Conservation (phyloP, 768 basidiomycete species). For the Termitomyces titanicus region DNA sequence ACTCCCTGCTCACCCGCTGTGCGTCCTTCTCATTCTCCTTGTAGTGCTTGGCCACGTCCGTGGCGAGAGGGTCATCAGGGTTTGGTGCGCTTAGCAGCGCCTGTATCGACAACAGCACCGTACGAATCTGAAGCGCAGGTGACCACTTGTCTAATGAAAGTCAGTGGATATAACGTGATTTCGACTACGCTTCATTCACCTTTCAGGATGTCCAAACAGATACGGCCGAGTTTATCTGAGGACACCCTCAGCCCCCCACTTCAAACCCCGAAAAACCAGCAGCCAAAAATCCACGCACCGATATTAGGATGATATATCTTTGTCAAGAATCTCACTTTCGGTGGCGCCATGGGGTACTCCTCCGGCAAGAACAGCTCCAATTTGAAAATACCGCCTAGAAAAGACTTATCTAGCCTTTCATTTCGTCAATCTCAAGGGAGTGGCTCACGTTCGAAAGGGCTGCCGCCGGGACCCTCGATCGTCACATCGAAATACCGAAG, state of each 20-base stretch:
- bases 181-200: constrained; percentile 40
- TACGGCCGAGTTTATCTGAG: constrained; percentile 94
- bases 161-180: not conserved
- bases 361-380: constrained; percentile 98
- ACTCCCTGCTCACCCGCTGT: constrained; percentile 87
- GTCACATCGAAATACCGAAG: constrained; percentile 98
- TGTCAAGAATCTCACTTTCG: constrained; percentile 95
- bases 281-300: constrained; percentile 51
- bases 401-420: not conserved
- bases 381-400: constrained; percentile 83
- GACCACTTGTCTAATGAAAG: constrained; percentile 89
- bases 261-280: not conserved
- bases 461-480: constrained; percentile 91
- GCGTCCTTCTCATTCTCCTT: constrained; percentile 96
- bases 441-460: constrained; percentile 78
- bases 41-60: constrained; percentile 97
- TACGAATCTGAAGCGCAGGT: constrained; percentile 96
- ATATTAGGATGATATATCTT: constrained; percentile 99
- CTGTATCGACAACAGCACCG: constrained; percentile 94
- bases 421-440: not conserved
- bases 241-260: not conserved
- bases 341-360: constrained; percentile 99
- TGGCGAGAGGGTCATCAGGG: constrained; percentile 92
- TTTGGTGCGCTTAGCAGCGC: constrained; percentile 96
- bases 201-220: constrained; percentile 98